phyloP scores from a whole-genome alignment of 306 rosid species.

The Myrica gale region DNA sequence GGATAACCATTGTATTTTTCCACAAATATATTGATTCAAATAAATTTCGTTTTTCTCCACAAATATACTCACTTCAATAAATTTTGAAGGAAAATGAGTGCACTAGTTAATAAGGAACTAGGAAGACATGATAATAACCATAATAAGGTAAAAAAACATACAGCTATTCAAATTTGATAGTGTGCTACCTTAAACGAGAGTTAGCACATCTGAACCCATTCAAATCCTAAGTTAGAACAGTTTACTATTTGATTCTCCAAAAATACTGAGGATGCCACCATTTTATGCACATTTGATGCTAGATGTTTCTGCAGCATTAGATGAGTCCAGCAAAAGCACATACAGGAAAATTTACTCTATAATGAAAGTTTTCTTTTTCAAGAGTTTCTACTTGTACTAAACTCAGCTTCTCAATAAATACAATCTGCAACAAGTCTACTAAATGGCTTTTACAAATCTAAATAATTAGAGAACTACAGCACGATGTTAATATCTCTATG shows the following conservation, averaged over 20 bases:
- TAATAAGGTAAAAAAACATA: neutral
- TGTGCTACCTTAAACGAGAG: neutral
- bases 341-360: neutral
- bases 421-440: neutral
- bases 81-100: neutral
- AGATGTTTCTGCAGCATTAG: neutral
- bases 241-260: neutral
- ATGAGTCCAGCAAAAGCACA: neutral
- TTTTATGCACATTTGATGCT: neutral
- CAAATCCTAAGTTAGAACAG: neutral
- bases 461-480: neutral
- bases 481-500: neutral
- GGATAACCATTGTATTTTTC: neutral
- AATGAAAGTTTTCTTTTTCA: neutral
- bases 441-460: too few species aligned
- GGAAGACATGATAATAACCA: neutral
- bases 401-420: neutral
- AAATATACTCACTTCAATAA: neutral
- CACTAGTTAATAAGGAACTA: neutral
- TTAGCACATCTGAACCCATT: neutral
- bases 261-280: neutral
- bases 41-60: neutral
- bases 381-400: neutral
- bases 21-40: too few species aligned
- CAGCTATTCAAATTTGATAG: neutral